Evolutionary conservation across 306 rosid genomes (phyloP).

Genomic region (Inga oerstediana): DNA sequence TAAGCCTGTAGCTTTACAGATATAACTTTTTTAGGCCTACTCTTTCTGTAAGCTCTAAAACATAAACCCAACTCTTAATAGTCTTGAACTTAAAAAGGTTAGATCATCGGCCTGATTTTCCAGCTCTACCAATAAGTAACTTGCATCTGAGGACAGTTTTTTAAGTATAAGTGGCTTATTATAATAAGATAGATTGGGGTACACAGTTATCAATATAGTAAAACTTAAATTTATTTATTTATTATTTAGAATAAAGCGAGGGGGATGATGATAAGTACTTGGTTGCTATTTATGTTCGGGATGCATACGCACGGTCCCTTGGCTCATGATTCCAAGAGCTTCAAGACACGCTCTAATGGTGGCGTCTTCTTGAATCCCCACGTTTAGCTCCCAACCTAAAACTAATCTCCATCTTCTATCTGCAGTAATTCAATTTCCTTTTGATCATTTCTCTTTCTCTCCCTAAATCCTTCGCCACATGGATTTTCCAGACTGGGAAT

Average conservation of each 20-base stretch:
- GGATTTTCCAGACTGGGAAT: constrained; percentile 85
- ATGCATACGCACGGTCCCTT: neutral
- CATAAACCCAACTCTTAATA: fast-evolving
- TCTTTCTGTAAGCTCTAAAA: too few relatives aligned
- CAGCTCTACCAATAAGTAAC: too few relatives aligned
- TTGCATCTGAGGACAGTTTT: too few relatives aligned
- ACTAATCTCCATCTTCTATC: constrained; percentile 53
- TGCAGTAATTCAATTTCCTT: constrained; percentile 21
- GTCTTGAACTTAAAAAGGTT: fast-evolving
- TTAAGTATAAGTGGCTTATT: too few relatives aligned
- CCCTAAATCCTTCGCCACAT: constrained; percentile 30
- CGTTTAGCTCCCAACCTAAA: constrained; percentile 48
- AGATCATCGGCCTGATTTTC: too few relatives aligned
- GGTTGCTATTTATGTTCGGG: neutral
- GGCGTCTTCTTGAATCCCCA: constrained; percentile 32
- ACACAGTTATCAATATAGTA: too few relatives aligned
- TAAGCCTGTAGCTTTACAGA: too few relatives aligned
- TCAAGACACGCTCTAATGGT: neutral
- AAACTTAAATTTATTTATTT: too few relatives aligned
- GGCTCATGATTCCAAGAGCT: neutral
- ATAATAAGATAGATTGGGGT: too few relatives aligned
- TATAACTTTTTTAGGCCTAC: fast-evolving
- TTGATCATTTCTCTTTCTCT: constrained; percentile 30
- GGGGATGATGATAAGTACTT: neutral
- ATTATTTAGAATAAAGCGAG: neutral